Conservation (phyloP, 441 rosid genomes). For the Bruguiera hainesii region DNA sequence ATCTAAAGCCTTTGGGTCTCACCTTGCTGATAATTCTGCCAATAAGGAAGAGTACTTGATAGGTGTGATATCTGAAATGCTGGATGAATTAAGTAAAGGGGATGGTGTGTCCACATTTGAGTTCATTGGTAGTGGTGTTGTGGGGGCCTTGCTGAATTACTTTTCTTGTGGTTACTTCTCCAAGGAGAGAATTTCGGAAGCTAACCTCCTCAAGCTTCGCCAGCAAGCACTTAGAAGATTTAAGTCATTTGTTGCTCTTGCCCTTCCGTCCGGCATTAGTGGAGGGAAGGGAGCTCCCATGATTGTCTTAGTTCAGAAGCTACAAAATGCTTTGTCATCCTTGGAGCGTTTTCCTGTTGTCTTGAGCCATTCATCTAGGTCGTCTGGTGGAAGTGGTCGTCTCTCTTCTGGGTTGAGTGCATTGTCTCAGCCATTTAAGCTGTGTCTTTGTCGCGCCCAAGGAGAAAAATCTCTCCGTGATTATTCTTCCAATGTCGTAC, state of each 20-base stretch:
- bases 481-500: constrained; percentile 92
- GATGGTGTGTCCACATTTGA: constrained; percentile 99
- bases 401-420: constrained; percentile 97
- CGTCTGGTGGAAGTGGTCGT: constrained; percentile 88
- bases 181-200: constrained; percentile 82
- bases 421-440: constrained; percentile 89
- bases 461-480: constrained; percentile 96
- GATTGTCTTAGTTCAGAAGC: constrained; percentile 93
- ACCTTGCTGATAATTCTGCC: constrained; percentile 51
- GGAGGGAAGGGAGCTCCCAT: constrained; percentile 54
- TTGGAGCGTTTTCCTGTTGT: constrained; percentile 97
- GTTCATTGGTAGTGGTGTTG: constrained; percentile 98
- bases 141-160: constrained; percentile 86
- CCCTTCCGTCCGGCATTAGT: constrained; percentile 61
- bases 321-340: constrained; percentile 93
- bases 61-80: constrained; percentile 79
- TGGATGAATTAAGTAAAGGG: constrained; percentile 86
- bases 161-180: constrained; percentile 86
- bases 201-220: constrained; percentile 75
- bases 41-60: constrained; percentile 81
- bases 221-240: constrained; percentile 78
- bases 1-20: constrained; percentile 67
- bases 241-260: constrained; percentile 65
- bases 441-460: constrained; percentile 93
- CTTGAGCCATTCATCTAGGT: constrained; percentile 88